Evolutionary conservation across 768 basidiomycete genomes (phyloP).

Genomic region (Leccinum disarticulatum): DNA sequence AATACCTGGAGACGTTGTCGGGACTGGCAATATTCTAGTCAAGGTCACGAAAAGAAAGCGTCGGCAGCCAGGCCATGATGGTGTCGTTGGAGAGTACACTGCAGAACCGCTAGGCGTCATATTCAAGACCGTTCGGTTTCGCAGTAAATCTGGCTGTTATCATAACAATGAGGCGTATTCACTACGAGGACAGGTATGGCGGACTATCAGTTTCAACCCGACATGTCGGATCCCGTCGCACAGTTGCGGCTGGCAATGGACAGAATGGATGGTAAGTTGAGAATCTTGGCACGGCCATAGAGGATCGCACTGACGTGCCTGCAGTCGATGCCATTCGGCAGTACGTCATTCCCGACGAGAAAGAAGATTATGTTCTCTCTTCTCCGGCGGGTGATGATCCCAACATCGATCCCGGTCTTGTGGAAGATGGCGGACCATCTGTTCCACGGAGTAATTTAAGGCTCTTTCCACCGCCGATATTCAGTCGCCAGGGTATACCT

Average conservation of each 20-base stretch:
- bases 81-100: slow-evolving; percentile 65
- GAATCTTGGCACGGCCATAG: neutral
- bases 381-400: slow-evolving; percentile 29
- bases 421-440: slow-evolving; percentile 13
- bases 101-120: slow-evolving; percentile 71
- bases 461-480: slow-evolving; percentile 85
- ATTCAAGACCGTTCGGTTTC: slow-evolving; percentile 84
- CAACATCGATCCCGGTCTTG: slow-evolving; percentile 54
- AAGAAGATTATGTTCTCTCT: slow-evolving; percentile 56
- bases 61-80: slow-evolving; percentile 35
- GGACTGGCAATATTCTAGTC: slow-evolving; percentile 78
- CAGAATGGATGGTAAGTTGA: slow-evolving; percentile 73
- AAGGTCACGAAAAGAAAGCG: slow-evolving; percentile 77
- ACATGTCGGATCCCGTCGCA: slow-evolving; percentile 66
- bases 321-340: slow-evolving; percentile 70
- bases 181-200: slow-evolving; percentile 70
- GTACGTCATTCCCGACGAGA: slow-evolving; percentile 69
- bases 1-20: slow-evolving; percentile 74
- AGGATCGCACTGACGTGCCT: slow-evolving; percentile 1
- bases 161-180: neutral
- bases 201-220: slow-evolving; percentile 87
- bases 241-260: slow-evolving; percentile 73
- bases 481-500: slow-evolving; percentile 78
- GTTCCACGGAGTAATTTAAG: slow-evolving; percentile 58
- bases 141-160: slow-evolving; percentile 58